Percentiles rank a stretch among this genome's conserved stretches.
Conservation (phyloP, 805 yeast species). For the Ogataea wickerhamii region DNA sequence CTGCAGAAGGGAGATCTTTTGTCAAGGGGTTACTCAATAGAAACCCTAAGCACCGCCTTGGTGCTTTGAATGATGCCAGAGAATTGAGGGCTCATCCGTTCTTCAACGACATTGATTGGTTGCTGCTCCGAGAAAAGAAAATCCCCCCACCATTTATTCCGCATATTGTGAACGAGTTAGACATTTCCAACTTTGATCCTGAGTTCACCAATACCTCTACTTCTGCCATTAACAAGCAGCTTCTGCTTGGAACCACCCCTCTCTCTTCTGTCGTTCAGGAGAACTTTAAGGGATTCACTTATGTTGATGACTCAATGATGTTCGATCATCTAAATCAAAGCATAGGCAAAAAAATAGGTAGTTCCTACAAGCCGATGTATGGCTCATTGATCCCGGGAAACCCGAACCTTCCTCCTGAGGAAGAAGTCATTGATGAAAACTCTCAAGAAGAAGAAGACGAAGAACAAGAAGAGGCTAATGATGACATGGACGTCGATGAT, state of each 20-base stretch:
- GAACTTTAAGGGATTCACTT: constrained; percentile 94
- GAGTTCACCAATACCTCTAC: constrained; percentile 94
- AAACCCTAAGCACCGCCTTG: constrained; percentile 92
- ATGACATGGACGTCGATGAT: constrained; percentile 56
- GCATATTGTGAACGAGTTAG: constrained; percentile 83
- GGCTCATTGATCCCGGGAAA: constrained; percentile 79
- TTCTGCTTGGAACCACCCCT: constrained; percentile 70
- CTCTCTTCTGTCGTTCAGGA: constrained; percentile 94
- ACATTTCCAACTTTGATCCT: constrained; percentile 96
- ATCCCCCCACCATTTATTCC: constrained; percentile 98
- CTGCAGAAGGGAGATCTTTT: constrained; percentile 90
- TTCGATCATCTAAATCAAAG: constrained; percentile 66
- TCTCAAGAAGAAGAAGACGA: constrained; percentile 41
- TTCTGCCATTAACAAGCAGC: constrained; percentile 67
- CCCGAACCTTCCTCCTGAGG: constrained; percentile 77
- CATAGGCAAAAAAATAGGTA: constrained; percentile 36
- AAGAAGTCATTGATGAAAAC: constrained; percentile 76
- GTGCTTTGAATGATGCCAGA: constrained; percentile 87
- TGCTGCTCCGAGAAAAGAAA: constrained; percentile 65
- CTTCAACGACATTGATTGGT: constrained; percentile 91
- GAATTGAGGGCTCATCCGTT: constrained; percentile 92
- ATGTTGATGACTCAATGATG: constrained; percentile 89
- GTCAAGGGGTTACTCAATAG: constrained; percentile 93
- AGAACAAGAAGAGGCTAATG: constrained; percentile 41
- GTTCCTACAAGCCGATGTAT: constrained; percentile 37